These are phyloP conservation scores for Sechiopsis laciniata DNA, from an alignment of 306 rosid genomes.

Conservation along the genomic window DNA sequence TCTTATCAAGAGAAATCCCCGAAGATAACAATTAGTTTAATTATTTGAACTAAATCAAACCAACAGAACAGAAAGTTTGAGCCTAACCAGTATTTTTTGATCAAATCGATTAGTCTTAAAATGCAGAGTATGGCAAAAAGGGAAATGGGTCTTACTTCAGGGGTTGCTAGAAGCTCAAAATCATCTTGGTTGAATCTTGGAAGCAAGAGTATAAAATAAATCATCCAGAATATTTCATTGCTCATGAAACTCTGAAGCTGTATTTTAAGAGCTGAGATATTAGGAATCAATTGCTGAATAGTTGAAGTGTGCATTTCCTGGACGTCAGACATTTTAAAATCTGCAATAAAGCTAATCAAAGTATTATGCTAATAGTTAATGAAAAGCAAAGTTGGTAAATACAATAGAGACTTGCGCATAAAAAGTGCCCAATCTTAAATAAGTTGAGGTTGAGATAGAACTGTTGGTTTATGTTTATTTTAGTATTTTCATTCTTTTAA, in stretches of 20 bases:
- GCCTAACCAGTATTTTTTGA: too few relatives aligned
- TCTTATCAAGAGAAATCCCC: too few relatives aligned
- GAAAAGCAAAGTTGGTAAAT: neutral
- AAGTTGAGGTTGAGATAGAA: too few relatives aligned
- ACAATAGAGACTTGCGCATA: neutral
- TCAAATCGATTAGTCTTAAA: too few relatives aligned
- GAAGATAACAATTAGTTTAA: too few relatives aligned
- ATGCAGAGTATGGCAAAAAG: constrained; percentile 16
- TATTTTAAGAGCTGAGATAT: constrained; percentile 48
- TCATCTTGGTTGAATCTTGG: constrained; percentile 61
- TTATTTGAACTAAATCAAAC: too few relatives aligned
- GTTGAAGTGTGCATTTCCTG: constrained; percentile 64
- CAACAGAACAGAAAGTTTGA: too few relatives aligned
- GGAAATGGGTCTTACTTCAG: constrained; percentile 48
- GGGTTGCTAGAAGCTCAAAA: constrained; percentile 54
- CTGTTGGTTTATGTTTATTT: too few relatives aligned
- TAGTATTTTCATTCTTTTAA: too few relatives aligned
- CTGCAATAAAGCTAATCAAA: constrained; percentile 36
- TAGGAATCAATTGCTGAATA: constrained; percentile 59
- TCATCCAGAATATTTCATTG: constrained; percentile 76
- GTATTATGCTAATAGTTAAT: neutral
- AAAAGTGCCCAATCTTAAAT: neutral
- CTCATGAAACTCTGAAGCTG: constrained; percentile 60
- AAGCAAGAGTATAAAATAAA: constrained; percentile 70
- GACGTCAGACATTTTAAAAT: constrained; percentile 62